Evolutionary conservation across 1,284 basidiomycete genomes (phyloP).

Genomic region (Ceratobasidium sp.): DNA sequence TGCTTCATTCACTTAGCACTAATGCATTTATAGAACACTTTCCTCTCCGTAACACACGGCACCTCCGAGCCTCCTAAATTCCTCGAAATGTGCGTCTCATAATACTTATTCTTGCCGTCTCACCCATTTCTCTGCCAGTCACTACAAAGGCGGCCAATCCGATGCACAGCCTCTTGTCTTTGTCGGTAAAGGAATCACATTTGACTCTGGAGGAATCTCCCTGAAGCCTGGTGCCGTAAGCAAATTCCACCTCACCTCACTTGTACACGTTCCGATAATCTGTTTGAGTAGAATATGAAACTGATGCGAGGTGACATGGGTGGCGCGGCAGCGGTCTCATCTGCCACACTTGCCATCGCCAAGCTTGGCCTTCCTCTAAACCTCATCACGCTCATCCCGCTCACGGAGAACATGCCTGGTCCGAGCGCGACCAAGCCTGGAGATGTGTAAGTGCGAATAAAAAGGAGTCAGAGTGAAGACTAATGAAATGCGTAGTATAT

Average conservation of each 20-base stretch:
- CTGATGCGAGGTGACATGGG: constrained; percentile 88
- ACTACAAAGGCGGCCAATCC: constrained; percentile 77
- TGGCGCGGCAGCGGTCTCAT: constrained; percentile 82
- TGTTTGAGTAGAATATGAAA: constrained; percentile 72
- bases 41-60: constrained; percentile 88
- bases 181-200: constrained; percentile 91
- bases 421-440: constrained; percentile 90
- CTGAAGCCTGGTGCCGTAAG: constrained; percentile 79
- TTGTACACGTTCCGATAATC: background rate
- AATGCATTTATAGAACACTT: constrained; percentile 65
- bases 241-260: background rate
- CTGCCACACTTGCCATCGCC: constrained; percentile 80
- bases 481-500: constrained; percentile 62
- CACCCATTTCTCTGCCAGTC: constrained; percentile 56
- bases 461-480: constrained; percentile 12
- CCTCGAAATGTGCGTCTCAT: constrained; percentile 73
- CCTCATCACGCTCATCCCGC: constrained; percentile 74
- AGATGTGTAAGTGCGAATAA: constrained; percentile 66
- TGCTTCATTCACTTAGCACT: no score
- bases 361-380: constrained; percentile 84
- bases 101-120: constrained; percentile 28
- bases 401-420: constrained; percentile 90
- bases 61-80: constrained; percentile 86
- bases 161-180: constrained; percentile 74
- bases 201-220: constrained; percentile 90